Base-by-base conservation (phyloP, 257 asterid genomes). In the Salvia hispanica region DNA sequence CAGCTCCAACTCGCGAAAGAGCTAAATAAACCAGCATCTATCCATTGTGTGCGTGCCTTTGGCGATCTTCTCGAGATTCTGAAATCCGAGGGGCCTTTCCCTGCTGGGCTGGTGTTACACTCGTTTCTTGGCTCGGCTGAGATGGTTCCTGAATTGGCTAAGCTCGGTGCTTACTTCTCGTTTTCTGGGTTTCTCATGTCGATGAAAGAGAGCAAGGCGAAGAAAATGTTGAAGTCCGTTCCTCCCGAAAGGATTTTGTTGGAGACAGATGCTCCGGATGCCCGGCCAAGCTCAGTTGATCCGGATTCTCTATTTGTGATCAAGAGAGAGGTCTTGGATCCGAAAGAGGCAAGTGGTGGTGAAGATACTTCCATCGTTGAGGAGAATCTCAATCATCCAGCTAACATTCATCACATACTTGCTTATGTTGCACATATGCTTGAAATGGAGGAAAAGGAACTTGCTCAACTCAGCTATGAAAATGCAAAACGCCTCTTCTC, bases 231-330 rank as follows among this genome's bases (percentile, higher is more conserved):
- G 77, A 88, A 88, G 67, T 67, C 88, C 16, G 66, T 94, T 67
- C 96, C 97, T 74, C 39, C 9, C 46, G 95, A 91, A 9, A 88
- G 95, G 87, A 91, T 94, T 74, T 79, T 94, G 81, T 77, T 94
- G 81, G 99, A 94, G 85, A 94, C 99, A 0, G 97, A 94, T 77
- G 89, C 99, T 0, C 99, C 99, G 2, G 99, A 90, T 72, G 99
- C 95, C 64, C 76, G 69, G 25, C 97, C 97, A 34, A 74, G 72
- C 52, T 43, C 67, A 39, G 69, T 28, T 14, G 43, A 51, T 61
- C 51, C 66, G 2, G 82, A 75, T 54, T 74, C 88, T 33, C 74
- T 86, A 4, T 76, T 80, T 63, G 55, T 66, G 72, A 43, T 85
- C 25, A 82, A 57, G 31, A 48, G 57, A 3, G 82, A 79, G 63